Evolutionary conservation across 208 protist species (phyloP).

Genomic region (Crithidia thermophila): DNA sequence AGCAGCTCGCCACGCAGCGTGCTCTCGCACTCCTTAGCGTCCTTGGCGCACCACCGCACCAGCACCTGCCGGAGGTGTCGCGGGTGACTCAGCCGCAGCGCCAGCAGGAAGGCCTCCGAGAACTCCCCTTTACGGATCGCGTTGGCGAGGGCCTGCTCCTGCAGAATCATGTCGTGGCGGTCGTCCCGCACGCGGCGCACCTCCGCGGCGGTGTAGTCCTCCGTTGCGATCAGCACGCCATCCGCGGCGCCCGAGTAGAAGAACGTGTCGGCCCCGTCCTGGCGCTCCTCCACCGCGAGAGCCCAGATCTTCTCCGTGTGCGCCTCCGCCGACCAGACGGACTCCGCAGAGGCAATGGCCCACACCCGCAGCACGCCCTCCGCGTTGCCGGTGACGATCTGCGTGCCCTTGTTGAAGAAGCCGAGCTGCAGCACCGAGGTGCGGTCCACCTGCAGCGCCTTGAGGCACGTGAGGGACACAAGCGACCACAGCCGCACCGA

Average conservation of each 20-base stretch:
- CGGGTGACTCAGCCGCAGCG: conserved; percentile 86
- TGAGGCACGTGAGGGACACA: conserved; percentile 78
- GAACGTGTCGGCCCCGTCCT: conserved; percentile 31
- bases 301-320: conserved; percentile 91
- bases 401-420: conserved; percentile 90
- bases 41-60: conserved; percentile 67
- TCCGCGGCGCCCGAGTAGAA: conserved; percentile 88
- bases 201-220: conserved; percentile 93
- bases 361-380: conserved; percentile 93
- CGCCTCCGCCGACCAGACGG: conserved; percentile 76
- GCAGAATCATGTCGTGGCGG: conserved; percentile 63
- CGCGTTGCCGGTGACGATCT: conserved; percentile 84
- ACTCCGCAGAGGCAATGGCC: conserved; percentile 78
- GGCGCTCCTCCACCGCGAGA: conserved; percentile 58
- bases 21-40: conserved; percentile 59
- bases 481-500: conserved; percentile 90
- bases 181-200: conserved; percentile 64
- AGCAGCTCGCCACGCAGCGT: conserved; percentile 62
- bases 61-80: conserved; percentile 88
- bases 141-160: conserved; percentile 90
- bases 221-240: conserved; percentile 80
- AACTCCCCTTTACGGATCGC: conserved; percentile 79
- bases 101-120: conserved; percentile 77
- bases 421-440: conserved; percentile 76
- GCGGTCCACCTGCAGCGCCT: conserved; percentile 83